Evolutionary conservation across 257 asterid genomes (phyloP).

Genomic region (Coffea eugenioides): DNA sequence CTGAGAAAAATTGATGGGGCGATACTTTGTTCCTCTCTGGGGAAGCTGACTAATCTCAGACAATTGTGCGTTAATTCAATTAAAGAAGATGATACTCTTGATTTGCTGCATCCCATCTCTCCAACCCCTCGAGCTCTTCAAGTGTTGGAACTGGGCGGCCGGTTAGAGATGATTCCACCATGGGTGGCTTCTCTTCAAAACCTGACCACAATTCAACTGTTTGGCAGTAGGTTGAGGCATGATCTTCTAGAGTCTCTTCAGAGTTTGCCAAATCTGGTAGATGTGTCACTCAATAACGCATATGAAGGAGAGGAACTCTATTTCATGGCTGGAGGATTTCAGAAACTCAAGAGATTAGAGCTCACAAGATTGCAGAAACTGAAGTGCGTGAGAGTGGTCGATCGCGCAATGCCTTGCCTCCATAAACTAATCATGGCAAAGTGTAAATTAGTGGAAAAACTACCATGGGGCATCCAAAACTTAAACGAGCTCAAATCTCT

Average conservation of each 20-base stretch:
- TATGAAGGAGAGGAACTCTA: slow-evolving; percentile 19
- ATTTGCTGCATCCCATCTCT: neutral
- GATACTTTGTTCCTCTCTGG: neutral
- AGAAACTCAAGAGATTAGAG: neutral
- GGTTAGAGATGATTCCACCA: slow-evolving; percentile 12
- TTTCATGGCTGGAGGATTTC: slow-evolving; percentile 16
- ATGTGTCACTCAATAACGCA: neutral
- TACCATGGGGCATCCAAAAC: slow-evolving; percentile 16
- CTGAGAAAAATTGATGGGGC: slow-evolving; percentile 9
- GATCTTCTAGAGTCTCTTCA: slow-evolving; percentile 16
- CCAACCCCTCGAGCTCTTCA: slow-evolving; percentile 2
- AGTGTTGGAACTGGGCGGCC: neutral
- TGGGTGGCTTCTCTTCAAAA: slow-evolving; percentile 22
- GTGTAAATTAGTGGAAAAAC: slow-evolving; percentile 14
- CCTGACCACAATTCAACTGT: neutral
- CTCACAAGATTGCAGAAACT: neutral
- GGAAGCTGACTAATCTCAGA: slow-evolving; percentile 12
- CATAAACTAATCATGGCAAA: neutral
- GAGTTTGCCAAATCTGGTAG: slow-evolving; percentile 14
- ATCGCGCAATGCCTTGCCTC: slow-evolving; percentile 24
- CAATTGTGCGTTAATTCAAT: neutral
- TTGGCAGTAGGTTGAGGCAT: neutral
- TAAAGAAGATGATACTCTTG: slow-evolving; percentile 7
- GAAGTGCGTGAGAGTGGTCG: slow-evolving; percentile 17
- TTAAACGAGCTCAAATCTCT: slow-evolving; percentile 5